These are phyloP conservation scores for Aspergillus nidulans DNA, from an alignment of 495 filamentous ascomycete genomes.

Conservation along the genomic window DNA sequence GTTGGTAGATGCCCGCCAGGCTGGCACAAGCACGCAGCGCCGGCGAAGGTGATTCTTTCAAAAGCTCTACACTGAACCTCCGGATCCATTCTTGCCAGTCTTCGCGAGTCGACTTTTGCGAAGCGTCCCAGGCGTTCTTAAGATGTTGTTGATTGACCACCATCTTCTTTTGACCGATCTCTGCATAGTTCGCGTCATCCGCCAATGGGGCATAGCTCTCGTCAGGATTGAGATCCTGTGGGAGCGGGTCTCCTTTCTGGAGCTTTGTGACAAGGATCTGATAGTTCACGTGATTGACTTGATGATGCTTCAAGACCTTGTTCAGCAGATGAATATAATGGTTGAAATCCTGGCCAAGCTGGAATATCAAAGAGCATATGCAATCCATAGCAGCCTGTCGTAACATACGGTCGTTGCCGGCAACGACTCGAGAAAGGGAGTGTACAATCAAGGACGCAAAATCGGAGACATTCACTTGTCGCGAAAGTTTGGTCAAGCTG, in stretches of 20 bases:
- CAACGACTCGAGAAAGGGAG: slow-evolving; percentile 74
- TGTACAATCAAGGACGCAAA: slow-evolving; percentile 94
- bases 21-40: slow-evolving; percentile 89
- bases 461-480: slow-evolving; percentile 95
- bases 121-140: slow-evolving; percentile 95
- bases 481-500: slow-evolving; percentile 87
- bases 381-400: slow-evolving; percentile 89
- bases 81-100: slow-evolving; percentile 99
- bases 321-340: slow-evolving; percentile 90
- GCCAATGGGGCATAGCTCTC: slow-evolving; percentile 72
- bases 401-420: slow-evolving; percentile 63
- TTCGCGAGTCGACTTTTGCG: slow-evolving; percentile 89
- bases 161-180: slow-evolving; percentile 87
- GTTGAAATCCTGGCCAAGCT: slow-evolving; percentile 89
- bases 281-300: slow-evolving; percentile 81
- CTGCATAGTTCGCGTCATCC: slow-evolving; percentile 73
- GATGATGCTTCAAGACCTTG: slow-evolving; percentile 62
- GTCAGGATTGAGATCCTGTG: slow-evolving; percentile 89
- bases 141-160: slow-evolving; percentile 96
- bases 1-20: slow-evolving; percentile 83
- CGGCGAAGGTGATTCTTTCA: slow-evolving; percentile 94
- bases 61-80: slow-evolving; percentile 88
- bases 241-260: slow-evolving; percentile 87
- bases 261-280: slow-evolving; percentile 85
- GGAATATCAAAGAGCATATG: slow-evolving; percentile 89